A percentile compares a stretch with the other conserved stretches of the same genome.
phyloP scores from a whole-genome alignment of 495 filamentous ascomycete species.

The Lichenothelia convexa region DNA sequence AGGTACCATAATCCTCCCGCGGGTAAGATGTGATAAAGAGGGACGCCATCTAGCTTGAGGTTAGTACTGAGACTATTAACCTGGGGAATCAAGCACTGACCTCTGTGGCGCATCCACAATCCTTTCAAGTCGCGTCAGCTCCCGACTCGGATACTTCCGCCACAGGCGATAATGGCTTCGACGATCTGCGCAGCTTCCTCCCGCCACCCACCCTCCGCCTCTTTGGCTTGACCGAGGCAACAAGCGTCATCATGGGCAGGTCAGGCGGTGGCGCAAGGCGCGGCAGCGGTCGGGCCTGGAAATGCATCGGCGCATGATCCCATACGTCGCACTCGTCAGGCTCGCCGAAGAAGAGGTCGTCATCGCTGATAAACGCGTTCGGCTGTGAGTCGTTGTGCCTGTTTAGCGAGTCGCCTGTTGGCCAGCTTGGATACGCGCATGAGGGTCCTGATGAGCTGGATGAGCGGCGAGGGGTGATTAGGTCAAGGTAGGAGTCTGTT shows the following conservation, averaged over 20 bases:
- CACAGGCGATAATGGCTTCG: slow-evolving; percentile 19
- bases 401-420: slow-evolving; percentile 13
- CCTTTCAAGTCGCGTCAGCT: slow-evolving; percentile 3
- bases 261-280: slow-evolving; percentile 14
- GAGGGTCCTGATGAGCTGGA: no score
- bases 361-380: slow-evolving; percentile 22
- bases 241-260: slow-evolving; percentile 16
- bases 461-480: no score
- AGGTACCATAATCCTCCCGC: not conserved
- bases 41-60: not conserved
- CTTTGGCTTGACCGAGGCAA: slow-evolving; percentile 16
- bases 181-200: slow-evolving; percentile 12
- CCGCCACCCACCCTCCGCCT: slow-evolving; percentile 13
- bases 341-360: slow-evolving; percentile 21
- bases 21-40: not conserved
- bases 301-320: slow-evolving; percentile 10
- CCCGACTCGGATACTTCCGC: slow-evolving; percentile 12
- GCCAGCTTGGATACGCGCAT: slow-evolving; percentile 19
- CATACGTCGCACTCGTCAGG: slow-evolving; percentile 4
- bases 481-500: no score
- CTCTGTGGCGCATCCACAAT: not conserved
- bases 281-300: slow-evolving; percentile 20
- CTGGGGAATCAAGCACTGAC: not conserved
- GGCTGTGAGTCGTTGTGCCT: slow-evolving; percentile 9
- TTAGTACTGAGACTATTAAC: not conserved